Conservation (phyloP, 2,329 filamentous ascomycete genomes). For the Pezicula carpinea region DNA sequence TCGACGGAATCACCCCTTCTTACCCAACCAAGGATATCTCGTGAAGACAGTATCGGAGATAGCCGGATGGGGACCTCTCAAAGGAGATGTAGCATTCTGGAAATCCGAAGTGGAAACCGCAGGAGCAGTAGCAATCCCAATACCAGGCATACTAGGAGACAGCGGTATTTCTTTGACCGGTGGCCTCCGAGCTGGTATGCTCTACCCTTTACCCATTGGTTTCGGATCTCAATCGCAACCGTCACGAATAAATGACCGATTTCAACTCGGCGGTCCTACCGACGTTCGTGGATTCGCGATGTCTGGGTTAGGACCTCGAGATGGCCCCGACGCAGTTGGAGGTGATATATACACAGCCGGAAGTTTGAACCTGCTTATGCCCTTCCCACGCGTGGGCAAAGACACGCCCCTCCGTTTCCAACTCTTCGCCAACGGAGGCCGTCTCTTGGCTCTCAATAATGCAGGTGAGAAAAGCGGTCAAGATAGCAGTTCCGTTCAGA, state of each 20-base stretch:
- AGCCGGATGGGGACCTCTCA: slow-evolving; percentile 79
- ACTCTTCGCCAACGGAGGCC: slow-evolving; percentile 84
- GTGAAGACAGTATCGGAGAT: slow-evolving; percentile 74
- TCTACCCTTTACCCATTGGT: slow-evolving; percentile 74
- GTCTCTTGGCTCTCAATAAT: slow-evolving; percentile 71
- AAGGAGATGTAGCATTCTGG: slow-evolving; percentile 88
- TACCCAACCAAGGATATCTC: slow-evolving; percentile 79
- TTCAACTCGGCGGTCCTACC: slow-evolving; percentile 89
- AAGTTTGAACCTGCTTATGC: slow-evolving; percentile 79
- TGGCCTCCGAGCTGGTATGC: slow-evolving; percentile 73
- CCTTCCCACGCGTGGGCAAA: slow-evolving; percentile 74
- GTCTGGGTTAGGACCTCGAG: slow-evolving; percentile 81
- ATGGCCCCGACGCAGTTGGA: slow-evolving; percentile 80
- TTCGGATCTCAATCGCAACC: slow-evolving; percentile 50
- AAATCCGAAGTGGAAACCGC: slow-evolving; percentile 86
- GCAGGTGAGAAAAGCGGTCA: slow-evolving; percentile 30
- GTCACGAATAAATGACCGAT: slow-evolving; percentile 88
- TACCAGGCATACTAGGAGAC: slow-evolving; percentile 63
- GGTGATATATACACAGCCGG: slow-evolving; percentile 91
- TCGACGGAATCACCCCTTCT: slow-evolving; percentile 74
- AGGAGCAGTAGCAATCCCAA: slow-evolving; percentile 66
- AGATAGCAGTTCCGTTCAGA: slow-evolving; percentile 6
- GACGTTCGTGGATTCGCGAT: slow-evolving; percentile 92
- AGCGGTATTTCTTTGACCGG: slow-evolving; percentile 80
- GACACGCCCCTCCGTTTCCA: slow-evolving; percentile 85